Percentiles rank a stretch among this genome's conserved stretches.
Evolutionary conservation across 2,329 filamentous ascomycete genomes (phyloP).

Genomic region (Phialemonium atrogriseum): DNA sequence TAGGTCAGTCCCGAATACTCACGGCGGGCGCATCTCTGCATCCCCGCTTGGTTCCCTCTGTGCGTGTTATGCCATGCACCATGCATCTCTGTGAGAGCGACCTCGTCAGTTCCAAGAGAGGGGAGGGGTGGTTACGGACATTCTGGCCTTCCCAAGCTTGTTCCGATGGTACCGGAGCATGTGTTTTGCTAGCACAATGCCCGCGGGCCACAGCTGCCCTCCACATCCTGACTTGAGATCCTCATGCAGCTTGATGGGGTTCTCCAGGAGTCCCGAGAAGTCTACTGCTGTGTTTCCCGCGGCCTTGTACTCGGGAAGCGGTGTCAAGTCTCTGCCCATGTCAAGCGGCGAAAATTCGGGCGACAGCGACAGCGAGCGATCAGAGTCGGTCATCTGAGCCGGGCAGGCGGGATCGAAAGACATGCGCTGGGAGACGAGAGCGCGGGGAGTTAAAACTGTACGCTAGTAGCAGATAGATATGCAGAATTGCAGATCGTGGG

Average conservation of each 20-base stretch:
- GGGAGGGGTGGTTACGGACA: constrained; percentile 46
- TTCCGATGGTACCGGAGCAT: constrained; percentile 65
- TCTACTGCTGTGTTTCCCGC: constrained; percentile 43
- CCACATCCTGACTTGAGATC: constrained; percentile 85
- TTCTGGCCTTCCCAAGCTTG: constrained; percentile 57
- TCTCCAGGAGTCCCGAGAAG: constrained; percentile 66
- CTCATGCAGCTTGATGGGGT: constrained; percentile 70
- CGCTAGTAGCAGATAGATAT: no score
- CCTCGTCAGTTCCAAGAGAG: no score
- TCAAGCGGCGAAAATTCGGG: constrained; percentile 41
- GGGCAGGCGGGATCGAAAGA: no score
- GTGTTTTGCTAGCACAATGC: constrained; percentile 80
- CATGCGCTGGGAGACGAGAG: no score
- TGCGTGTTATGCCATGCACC: no score
- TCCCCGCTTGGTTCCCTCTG: constrained; percentile 2
- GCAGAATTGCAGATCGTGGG: no score
- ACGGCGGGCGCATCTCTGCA: no score
- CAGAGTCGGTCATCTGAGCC: no score
- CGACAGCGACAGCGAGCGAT: constrained; percentile 36
- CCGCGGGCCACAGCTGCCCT: constrained; percentile 90
- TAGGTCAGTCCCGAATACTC: no score
- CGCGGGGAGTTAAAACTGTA: no score
- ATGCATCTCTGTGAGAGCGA: no score
- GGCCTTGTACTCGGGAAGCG: constrained; percentile 50
- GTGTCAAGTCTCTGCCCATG: constrained; percentile 47